Evolutionary conservation across 1,284 basidiomycete species (phyloP), one percentile per base, ranked within the genome.

Genomic region (Melampsora abietis-canadensis): DNA sequence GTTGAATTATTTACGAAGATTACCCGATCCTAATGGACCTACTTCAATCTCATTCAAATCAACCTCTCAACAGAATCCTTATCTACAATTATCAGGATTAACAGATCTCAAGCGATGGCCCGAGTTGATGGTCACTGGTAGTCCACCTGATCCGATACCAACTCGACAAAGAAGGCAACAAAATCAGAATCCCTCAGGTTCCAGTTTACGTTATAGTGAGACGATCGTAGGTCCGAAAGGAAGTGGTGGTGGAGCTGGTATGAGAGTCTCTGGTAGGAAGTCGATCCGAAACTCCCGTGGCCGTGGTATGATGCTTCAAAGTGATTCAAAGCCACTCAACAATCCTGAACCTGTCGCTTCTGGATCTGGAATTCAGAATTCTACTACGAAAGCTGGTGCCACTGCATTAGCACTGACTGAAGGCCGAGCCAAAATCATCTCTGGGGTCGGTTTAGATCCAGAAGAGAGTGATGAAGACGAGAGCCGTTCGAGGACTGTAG

Each of bases 61-160:
- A 12, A 85, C 87, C 0, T 90, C 91, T 82, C 84, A 86, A 15
- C 83, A 87, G 10, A 94, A 94, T 79, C 88, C 91, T 0, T 92
- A 94, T 82, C 87, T 94, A 79, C 84, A 87, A 63, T 88, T 90
- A 1, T 86, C 91, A 0, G 89, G 88, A 1, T 85, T 92, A 34
- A 87, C 90, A 3, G 92, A 95, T 81, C 80, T 84, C 4, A 87
- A 90, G 40, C 83, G 87, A 80, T 94, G 91, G 91, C 92, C 92
- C 21, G 91, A 95, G 81, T 86, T 94, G 66, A 85, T 85, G 12
- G 84, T 87, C 69, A 88, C 87, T 4, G 83, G 83, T 66, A 92
- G 87, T 80, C 90, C 90, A 0, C 85, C 87, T 27, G 40, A 70
- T 24, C 59, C 84, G 88, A 54, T 88, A 76, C 10, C 68, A 75